Base-by-base conservation (phyloP, 2,329 filamentous ascomycete species). In the Cryoendolithus antarcticus region DNA sequence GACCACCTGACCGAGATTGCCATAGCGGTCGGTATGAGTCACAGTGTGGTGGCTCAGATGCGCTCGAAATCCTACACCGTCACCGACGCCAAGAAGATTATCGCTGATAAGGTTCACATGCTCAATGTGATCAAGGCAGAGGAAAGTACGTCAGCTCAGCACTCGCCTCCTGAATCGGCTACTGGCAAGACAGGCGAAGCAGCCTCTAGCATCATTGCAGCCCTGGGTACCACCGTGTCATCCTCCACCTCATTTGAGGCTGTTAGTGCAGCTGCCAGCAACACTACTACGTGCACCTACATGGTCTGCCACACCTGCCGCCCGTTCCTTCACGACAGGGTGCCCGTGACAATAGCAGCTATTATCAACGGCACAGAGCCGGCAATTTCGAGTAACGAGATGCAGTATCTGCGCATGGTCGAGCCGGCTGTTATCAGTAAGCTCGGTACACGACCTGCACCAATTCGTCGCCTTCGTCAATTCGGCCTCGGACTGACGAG, bases 251-350 rank as follows among this genome's bases (percentile, higher is more conserved):
- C 32, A n/a, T 24, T 34, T 38, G 27, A 35, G 15, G 15, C 15
- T 19, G 15, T 19, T 5, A 19, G 15, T 19, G 15, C 15, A 19
- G 15, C 15, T 19, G 15, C 3, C 15, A 19, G 15, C 15, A 19
- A 19, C 15, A 19, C 15, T 19, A 19, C 15, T 19, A 19, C 37
- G 6, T 74, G 70, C 51, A 53, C 46, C n/a, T 63, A 63, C 48
- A 59, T 61, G 36, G 62, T 63, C 37, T 74, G 70, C 44, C 65
- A 67, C 27, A 54, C 49, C n/a, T 74, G 70, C 46, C 63, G 69
- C 24, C 66, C 67, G 2, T 66, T 64, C 45, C 66, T 63, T 44
- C 58, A 57, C n/a, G 66, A 71, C 33, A 62, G 68, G 3, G 48
- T 63, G 29, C 69, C 58, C 49, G 56, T 58, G 6, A 65, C 64